Evolutionary conservation across 2,329 filamentous ascomycete genomes (phyloP).

Genomic region (Cytospora schulzeri): DNA sequence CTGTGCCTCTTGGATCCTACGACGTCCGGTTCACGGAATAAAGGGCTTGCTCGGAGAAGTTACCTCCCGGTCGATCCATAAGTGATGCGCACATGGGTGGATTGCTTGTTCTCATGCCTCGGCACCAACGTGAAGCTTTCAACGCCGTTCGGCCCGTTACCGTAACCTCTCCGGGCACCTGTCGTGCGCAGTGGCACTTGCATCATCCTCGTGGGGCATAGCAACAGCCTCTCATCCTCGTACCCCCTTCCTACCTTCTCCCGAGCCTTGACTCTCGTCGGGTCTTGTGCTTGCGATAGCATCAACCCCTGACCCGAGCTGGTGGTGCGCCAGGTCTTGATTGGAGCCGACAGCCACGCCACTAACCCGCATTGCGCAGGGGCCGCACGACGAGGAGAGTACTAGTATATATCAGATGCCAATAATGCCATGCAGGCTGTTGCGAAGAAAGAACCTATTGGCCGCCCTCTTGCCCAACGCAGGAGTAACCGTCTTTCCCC

Average conservation of each 20-base stretch:
- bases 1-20: not conserved
- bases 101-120: not conserved
- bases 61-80: not conserved
- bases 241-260: not conserved
- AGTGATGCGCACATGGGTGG: not conserved
- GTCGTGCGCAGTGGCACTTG: not conserved
- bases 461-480: not conserved
- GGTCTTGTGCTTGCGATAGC: not conserved
- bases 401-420: not conserved
- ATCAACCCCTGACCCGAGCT: not conserved
- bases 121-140: not conserved
- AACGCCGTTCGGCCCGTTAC: not conserved
- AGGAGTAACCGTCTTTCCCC: not conserved
- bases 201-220: not conserved
- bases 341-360: not conserved
- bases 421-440: not conserved
- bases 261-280: not conserved
- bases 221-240: not conserved
- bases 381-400: constrained; percentile 1
- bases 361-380: constrained; percentile 5
- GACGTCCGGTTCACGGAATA: not conserved
- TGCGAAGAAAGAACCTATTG: not conserved
- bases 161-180: not conserved
- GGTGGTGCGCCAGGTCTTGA: not conserved
- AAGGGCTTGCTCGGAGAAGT: not conserved